Percentiles rank a stretch among this genome's conserved stretches.
Evolutionary conservation across 140 eudicot species (phyloP).

Genomic region (Senecio squalidus): DNA sequence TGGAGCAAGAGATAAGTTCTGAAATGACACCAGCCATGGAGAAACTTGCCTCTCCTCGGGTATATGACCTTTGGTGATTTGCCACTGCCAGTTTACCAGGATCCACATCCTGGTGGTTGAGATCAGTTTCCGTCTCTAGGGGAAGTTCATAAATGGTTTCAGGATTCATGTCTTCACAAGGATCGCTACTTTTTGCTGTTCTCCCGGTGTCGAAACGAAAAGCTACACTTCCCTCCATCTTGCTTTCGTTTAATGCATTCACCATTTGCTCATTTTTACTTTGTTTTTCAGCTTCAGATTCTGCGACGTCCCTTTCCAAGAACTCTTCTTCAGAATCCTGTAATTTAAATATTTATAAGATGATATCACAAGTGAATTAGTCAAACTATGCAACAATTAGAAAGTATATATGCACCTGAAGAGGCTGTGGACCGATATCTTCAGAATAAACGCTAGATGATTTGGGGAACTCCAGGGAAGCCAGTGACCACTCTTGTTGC

Average conservation of each 20-base stretch:
- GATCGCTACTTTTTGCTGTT: constrained; percentile 6
- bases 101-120: constrained; percentile 18
- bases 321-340: constrained; percentile 31
- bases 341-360: constrained; percentile 6
- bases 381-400: not conserved
- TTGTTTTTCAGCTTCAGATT: constrained; percentile 21
- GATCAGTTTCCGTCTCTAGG: not conserved
- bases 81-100: not conserved
- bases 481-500: constrained; percentile 23
- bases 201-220: constrained; percentile 39
- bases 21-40: constrained; percentile 41
- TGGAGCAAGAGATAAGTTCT: constrained; percentile 41
- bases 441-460: constrained; percentile 2
- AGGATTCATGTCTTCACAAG: constrained; percentile 2
- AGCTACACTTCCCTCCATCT: constrained; percentile 41
- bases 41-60: constrained; percentile 63
- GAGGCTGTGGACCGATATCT: constrained; percentile 22
- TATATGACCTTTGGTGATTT: constrained; percentile 16
- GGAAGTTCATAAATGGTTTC: constrained; percentile 10
- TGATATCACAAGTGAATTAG: not conserved
- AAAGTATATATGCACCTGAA: constrained; percentile 43
- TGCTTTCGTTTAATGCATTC: constrained; percentile 20
- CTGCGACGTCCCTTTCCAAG: constrained; percentile 3
- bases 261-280: constrained; percentile 7
- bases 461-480: constrained; percentile 21